A percentile compares a stretch with the other conserved stretches of the same genome.
Evolutionary conservation across 2,329 filamentous ascomycete genomes (phyloP).

Genomic region (Hymenoscyphus albidus): DNA sequence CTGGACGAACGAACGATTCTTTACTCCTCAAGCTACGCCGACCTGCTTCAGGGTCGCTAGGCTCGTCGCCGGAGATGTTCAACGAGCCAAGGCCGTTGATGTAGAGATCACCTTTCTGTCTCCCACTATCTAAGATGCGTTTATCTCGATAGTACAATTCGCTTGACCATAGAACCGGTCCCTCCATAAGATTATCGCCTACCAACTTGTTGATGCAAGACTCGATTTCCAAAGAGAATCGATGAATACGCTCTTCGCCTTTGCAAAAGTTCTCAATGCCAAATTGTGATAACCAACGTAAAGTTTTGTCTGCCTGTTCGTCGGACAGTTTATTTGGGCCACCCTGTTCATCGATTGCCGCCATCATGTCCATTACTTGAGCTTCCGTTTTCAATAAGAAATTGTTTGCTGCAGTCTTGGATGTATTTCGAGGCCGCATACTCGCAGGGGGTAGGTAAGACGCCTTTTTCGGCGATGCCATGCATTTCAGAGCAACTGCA

Average conservation of each 20-base stretch:
- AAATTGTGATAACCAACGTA: slow-evolving; percentile 75
- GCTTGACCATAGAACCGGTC: slow-evolving; percentile 88
- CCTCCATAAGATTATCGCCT: slow-evolving; percentile 77
- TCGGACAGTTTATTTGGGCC: slow-evolving; percentile 96
- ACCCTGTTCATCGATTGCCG: slow-evolving; percentile 76
- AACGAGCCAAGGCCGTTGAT: slow-evolving; percentile 45
- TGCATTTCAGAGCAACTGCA: slow-evolving; percentile 82
- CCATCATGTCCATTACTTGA: slow-evolving; percentile 82
- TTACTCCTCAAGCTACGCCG: slow-evolving; percentile 38
- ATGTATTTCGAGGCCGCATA: slow-evolving; percentile 38
- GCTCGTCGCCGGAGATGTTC: slow-evolving; percentile 45
- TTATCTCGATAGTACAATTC: slow-evolving; percentile 81
- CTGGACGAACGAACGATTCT: slow-evolving; percentile 43
- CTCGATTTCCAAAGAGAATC: slow-evolving; percentile 87
- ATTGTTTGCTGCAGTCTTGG: slow-evolving; percentile 32
- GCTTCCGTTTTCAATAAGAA: slow-evolving; percentile 78
- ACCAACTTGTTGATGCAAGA: slow-evolving; percentile 81
- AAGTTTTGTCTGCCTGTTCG: slow-evolving; percentile 83
- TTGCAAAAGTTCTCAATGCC: slow-evolving; percentile 90
- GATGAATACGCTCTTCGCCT: slow-evolving; percentile 90
- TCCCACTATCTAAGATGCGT: slow-evolving; percentile 45
- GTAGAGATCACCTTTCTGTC: slow-evolving; percentile 46
- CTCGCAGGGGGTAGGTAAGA: slow-evolving; percentile 30
- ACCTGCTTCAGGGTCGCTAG: slow-evolving; percentile 26
- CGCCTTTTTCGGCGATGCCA: slow-evolving; percentile 62